Conservation (phyloP, 2,329 filamentous ascomycete species). For the Metarhizium album region DNA sequence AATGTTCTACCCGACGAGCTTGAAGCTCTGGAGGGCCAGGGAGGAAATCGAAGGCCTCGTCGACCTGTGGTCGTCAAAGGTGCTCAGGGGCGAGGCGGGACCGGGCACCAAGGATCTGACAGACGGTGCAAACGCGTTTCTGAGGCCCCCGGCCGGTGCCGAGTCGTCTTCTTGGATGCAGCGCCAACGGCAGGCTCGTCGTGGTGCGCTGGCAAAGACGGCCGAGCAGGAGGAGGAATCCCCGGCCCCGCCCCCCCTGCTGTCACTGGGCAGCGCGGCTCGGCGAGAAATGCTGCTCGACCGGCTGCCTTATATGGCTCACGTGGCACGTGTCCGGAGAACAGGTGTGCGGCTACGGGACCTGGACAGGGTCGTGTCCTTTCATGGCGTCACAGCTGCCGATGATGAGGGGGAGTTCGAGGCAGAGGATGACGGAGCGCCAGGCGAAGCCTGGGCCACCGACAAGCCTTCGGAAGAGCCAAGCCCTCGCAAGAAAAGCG, state of each 20-base stretch:
- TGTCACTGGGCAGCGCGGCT: conserved; percentile 54
- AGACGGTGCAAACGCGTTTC: conserved; percentile 38
- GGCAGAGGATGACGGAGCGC: conserved; percentile 31
- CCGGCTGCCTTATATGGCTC: conserved; percentile 73
- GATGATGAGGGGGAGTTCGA: conserved; percentile 36
- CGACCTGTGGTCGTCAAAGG: conserved; percentile 54
- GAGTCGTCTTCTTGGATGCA: conserved; percentile 25
- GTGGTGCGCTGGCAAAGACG: conserved; percentile 8
- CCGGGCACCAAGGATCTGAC: conserved; percentile 28
- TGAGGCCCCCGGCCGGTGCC: conserved; percentile 25
- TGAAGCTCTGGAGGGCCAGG: conserved; percentile 72
- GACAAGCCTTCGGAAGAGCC: conserved; percentile 47
- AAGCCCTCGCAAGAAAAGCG: conserved; percentile 36
- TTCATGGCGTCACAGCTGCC: conserved; percentile 45
- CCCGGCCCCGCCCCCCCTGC: conserved; percentile 26
- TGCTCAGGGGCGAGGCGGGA: conserved; percentile 43
- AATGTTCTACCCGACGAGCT: conserved; percentile 84
- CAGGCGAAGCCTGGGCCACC: conserved; percentile 47
- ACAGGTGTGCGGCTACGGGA: conserved; percentile 38
- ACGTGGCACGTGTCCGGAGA: conserved; percentile 43
- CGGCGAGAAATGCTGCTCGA: conserved; percentile 71
- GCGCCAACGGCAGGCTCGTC: conserved; percentile 17
- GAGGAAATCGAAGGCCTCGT: conserved; percentile 72
- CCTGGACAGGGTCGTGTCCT: conserved; percentile 58
- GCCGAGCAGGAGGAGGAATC: conserved; percentile 10